phyloP scores from a whole-genome alignment of 2,329 filamentous ascomycete genomes.

The Coniochaeta ligniaria region DNA sequence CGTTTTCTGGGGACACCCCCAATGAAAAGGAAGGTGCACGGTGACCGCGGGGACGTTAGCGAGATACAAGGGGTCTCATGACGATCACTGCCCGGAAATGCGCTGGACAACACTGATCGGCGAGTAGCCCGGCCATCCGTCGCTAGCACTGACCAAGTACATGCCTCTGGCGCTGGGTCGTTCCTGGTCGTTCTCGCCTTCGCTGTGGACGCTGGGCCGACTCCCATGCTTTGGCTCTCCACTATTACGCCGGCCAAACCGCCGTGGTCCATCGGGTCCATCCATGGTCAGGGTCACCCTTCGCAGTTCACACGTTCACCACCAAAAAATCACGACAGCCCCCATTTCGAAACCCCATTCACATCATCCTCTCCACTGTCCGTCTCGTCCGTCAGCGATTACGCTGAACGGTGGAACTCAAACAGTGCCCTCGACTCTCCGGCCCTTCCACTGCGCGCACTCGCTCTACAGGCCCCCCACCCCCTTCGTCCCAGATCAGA shows the following conservation, averaged over 20 bases:
- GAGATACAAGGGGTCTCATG: not conserved
- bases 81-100: not conserved
- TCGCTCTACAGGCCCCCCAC: not conserved
- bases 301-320: conserved; percentile 24
- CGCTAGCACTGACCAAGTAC: not conserved
- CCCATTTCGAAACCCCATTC: not conserved
- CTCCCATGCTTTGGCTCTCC: conserved; percentile 20
- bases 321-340: conserved; percentile 6
- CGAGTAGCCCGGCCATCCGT: not conserved
- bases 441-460: not conserved
- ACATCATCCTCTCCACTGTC: not conserved
- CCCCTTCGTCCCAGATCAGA: conserved; percentile 1
- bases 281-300: not conserved
- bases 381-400: not conserved
- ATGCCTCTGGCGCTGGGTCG: not conserved
- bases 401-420: not conserved
- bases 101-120: not conserved
- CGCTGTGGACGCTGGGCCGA: not conserved
- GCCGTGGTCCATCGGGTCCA: conserved; percentile 33
- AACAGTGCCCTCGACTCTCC: not conserved
- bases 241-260: conserved; percentile 53
- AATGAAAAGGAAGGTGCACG: conserved; percentile 14
- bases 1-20: conserved; percentile 9
- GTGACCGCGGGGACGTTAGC: not conserved
- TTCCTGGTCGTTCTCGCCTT: not conserved